Evolutionary conservation across 441 rosid species (phyloP), one percentile per base, ranked within the genome.

Genomic region (Adansonia rubrostipa): DNA sequence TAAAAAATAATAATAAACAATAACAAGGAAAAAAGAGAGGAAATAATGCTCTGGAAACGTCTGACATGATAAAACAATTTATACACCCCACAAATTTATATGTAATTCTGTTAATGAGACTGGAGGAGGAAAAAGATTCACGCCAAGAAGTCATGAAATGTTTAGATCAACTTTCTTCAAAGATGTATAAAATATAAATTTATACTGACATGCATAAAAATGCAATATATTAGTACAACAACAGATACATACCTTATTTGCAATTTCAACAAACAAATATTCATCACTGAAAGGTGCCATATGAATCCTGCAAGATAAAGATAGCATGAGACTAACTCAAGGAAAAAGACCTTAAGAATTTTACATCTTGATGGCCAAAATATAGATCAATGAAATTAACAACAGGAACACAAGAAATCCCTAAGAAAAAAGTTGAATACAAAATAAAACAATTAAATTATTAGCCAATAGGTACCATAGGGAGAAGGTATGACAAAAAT

Each of bases 201-300:
- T 19, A 68, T 17, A 24, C 6, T 24, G 45, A 22, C 45, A 71
- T 8, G 44, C 11, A 57, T 5, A 50, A 9, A 44, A 50, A 61
- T 15, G 19, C 11, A 17, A 42, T 54, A 65, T 22, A 36, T 36
- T 67, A 50, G 22, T 8, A 50, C 14, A 61, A 22, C 57, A 72
- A 80, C 77, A 68, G 51, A 74, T 69, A 47, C 85, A 88, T 89
- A 96, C 98, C 98, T 94, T 94, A 88, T 92, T 96, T 63, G 98
- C 99, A 88, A 96, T 90, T 87, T 96, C 98, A 85, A 91, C 80
- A 85, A 87, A 96, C 42, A 96, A 86, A 82, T 91, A 92, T 81
- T 96, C 98, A 87, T 96, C 99, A 14, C 94, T 94, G 80, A 96
- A 94, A 81, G 98, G 98, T 74, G 98, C 97, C 97, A 94, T 93